Percentiles rank a stretch among this genome's conserved stretches.
Evolutionary conservation across 2,329 filamentous ascomycete genomes (phyloP).

Genomic region (Epichloe gansuensis): DNA sequence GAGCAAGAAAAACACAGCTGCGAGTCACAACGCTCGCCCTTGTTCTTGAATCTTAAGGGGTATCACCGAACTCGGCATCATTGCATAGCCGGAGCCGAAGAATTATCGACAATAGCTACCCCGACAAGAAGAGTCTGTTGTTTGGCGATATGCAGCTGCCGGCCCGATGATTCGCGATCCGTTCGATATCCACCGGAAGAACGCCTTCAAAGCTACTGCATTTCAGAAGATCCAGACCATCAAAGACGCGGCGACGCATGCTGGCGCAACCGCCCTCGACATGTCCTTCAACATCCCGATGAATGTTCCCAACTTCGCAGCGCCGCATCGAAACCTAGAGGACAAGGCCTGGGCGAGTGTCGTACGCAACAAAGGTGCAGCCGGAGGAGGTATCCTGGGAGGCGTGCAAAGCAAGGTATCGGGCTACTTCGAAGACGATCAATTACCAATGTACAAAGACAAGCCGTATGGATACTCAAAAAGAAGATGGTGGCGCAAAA

Average conservation of each 20-base stretch:
- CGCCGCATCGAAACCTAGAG: constrained; percentile 52
- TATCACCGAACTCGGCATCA: no score
- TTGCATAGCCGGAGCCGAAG: not conserved
- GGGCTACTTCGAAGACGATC: constrained; percentile 46
- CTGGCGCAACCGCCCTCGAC: constrained; percentile 35
- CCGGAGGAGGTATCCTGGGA: constrained; percentile 28
- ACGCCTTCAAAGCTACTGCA: constrained; percentile 37
- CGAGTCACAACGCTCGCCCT: no score
- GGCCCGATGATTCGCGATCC: constrained; percentile 30
- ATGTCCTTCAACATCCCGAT: constrained; percentile 58
- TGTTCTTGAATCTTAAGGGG: no score
- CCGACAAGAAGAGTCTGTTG: no score
- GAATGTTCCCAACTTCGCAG: constrained; percentile 57
- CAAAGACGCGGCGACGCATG: constrained; percentile 36
- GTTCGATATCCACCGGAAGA: constrained; percentile 30
- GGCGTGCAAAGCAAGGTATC: constrained; percentile 51
- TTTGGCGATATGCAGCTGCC: constrained; percentile 17
- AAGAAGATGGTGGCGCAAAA: constrained; percentile 52
- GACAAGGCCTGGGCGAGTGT: constrained; percentile 52
- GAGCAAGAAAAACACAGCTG: no score
- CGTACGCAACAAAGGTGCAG: constrained; percentile 21
- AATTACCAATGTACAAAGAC: constrained; percentile 94
- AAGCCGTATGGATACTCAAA: constrained; percentile 72
- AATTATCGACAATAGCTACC: not conserved
- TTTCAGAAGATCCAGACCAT: constrained; percentile 31